Base-by-base conservation (phyloP, 371 early-diverging fungal genomes). In the Zychaea mexicana region DNA sequence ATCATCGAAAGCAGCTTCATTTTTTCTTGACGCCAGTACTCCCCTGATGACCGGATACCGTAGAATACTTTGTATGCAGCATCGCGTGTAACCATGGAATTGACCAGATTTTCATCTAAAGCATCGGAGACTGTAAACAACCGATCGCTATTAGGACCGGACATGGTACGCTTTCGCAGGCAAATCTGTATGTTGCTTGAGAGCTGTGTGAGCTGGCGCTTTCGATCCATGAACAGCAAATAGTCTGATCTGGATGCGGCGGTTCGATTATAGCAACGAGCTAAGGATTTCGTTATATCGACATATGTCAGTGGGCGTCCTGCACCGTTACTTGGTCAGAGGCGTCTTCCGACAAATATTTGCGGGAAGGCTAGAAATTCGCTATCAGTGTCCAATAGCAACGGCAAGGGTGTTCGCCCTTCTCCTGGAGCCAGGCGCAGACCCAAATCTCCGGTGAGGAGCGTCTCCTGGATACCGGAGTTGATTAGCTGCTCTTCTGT, bases 1-100 rank as follows among this genome's bases (percentile, higher is more conserved):
- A 64, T 64, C 64, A 57, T 64, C 2, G 57, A 39, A 46, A 64
- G 47, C 2, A 57, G 15, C 38, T 36, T 7, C 38, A 36, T 36
- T 15, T 36, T 19, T 8, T 64, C 12, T n/a, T 49, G 49, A 49
- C 49, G 49, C 57, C 57, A 57, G 21, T 52, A 64, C 2, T 10
- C 57, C 0, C 49, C 21, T 4, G 64, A 64, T 3, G 49, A 47
- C 9, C 64, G 28, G 17, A 56, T 28, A 27, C 47, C 30, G 15
- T 26, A 6, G 36, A 63, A 63, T 5, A 46, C 33, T 19, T 57
- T 28, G 21, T 52, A 63, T 9, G 63, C 63, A 5, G 24, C 27
- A 26, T 63, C 57, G 8, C 27, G 19, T 9, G 15, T 56, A 3
- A 63, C 17, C 2, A 57, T 4, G 7, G 9, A 12, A 28, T 39